Conservation (phyloP, 768 basidiomycete species). For the Guyanaporus albipodus region DNA sequence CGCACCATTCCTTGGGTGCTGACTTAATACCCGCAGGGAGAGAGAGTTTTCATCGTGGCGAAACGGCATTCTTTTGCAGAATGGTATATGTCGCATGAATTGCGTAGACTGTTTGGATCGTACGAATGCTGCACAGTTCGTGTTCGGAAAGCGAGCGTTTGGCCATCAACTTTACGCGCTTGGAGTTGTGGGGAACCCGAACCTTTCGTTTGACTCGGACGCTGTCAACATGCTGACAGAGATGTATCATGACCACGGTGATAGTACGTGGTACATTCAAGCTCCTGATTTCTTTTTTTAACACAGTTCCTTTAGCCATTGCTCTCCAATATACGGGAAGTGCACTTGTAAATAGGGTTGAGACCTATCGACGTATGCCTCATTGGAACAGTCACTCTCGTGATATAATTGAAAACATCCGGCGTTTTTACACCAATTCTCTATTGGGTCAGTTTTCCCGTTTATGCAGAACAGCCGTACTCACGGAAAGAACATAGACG, state of each 20-base stretch:
- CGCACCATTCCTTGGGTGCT: neutral
- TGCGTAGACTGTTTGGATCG: conserved; percentile 97
- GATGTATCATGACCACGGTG: conserved; percentile 98
- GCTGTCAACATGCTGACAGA: conserved; percentile 96
- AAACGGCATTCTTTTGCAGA: conserved; percentile 73
- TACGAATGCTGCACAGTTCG: conserved; percentile 95
- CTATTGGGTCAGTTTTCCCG: conserved; percentile 56
- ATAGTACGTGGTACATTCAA: conserved; percentile 54
- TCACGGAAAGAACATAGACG: conserved; percentile 49
- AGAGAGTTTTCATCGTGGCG: conserved; percentile 45
- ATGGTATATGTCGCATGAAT: conserved; percentile 89
- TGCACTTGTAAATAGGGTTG: conserved; percentile 92
- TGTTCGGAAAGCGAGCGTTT: conserved; percentile 90
- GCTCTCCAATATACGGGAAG: conserved; percentile 97
- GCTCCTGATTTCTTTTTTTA: neutral
- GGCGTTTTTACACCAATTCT: conserved; percentile 93
- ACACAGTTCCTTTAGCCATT: conserved; percentile 53
- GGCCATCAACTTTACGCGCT: conserved; percentile 95
- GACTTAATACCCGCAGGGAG: conserved; percentile 21
- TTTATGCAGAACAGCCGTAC: neutral
- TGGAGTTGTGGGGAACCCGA: conserved; percentile 81
- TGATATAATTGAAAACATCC: conserved; percentile 93
- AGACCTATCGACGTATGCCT: conserved; percentile 91
- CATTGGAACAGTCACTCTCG: conserved; percentile 98
- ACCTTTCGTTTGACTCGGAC: conserved; percentile 88